Conservation (phyloP, 75 land plant species). For the Picea sitchensis region DNA sequence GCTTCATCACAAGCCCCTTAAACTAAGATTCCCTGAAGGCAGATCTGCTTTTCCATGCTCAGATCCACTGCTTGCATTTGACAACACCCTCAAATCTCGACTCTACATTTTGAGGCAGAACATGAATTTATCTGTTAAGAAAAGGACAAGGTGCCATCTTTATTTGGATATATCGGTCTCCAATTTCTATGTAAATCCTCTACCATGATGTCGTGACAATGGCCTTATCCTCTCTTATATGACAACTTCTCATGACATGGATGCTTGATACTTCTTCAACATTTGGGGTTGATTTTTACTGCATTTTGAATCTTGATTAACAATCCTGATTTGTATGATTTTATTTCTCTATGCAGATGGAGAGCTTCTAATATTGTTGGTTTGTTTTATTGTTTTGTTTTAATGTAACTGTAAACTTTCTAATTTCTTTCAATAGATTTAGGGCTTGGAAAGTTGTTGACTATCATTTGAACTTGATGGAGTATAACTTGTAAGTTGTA, state of each 20-base stretch:
- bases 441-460: background rate
- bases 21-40: background rate
- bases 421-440: background rate
- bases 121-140: background rate
- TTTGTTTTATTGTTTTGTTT: background rate
- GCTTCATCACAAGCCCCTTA: background rate
- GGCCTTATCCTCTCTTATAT: background rate
- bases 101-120: background rate
- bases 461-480: background rate
- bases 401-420: background rate
- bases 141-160: background rate
- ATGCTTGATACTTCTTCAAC: no score
- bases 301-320: background rate
- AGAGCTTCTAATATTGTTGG: background rate
- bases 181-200: background rate
- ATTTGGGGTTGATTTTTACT: background rate
- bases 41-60: background rate
- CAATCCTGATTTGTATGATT: background rate
- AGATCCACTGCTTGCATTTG: background rate
- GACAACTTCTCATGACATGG: no score
- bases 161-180: background rate
- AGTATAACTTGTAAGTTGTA: background rate
- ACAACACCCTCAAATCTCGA: background rate
- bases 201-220: background rate
- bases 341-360: background rate